Percentiles rank a stretch among this genome's conserved stretches.
These are phyloP conservation scores for Mrakia frigida DNA, from an alignment of 768 basidiomycete species.

Conservation along the genomic window DNA sequence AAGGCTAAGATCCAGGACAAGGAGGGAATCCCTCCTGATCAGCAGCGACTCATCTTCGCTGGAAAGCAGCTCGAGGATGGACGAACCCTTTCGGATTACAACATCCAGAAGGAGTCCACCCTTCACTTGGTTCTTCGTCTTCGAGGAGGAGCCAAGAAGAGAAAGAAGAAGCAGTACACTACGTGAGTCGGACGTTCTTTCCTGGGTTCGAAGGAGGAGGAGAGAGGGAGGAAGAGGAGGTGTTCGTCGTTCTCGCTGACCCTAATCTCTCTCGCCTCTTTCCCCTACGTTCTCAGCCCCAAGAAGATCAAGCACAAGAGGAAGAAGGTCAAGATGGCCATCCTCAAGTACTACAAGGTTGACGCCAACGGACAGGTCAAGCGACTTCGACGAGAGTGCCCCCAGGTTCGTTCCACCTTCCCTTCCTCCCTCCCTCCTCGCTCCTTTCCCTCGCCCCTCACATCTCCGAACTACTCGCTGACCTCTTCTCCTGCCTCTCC, in stretches of 20 bases:
- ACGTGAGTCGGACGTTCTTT: constrained; percentile 51
- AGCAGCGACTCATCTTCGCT: constrained; percentile 52
- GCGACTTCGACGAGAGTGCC: constrained; percentile 95
- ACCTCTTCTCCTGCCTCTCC: not conserved
- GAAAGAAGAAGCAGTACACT: constrained; percentile 99
- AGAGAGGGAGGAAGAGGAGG: not conserved
- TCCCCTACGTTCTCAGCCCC: too few species aligned
- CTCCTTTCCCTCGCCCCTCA: not conserved
- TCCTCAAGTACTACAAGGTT: constrained; percentile 99
- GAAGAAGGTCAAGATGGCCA: constrained; percentile 89
- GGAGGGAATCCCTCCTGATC: constrained; percentile 48
- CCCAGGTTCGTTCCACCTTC: constrained; percentile 45
- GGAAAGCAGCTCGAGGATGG: constrained; percentile 84
- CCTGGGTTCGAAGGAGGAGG: not conserved
- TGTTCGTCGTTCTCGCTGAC: constrained; percentile 24
- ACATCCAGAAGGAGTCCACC: constrained; percentile 84
- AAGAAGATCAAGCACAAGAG: constrained; percentile 99
- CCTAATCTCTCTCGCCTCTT: not conserved
- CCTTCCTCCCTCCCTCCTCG: not conserved
- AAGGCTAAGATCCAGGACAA: constrained; percentile 46
- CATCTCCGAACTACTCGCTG: not conserved
- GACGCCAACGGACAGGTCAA: constrained; percentile 99
- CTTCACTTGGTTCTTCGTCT: constrained; percentile 95
- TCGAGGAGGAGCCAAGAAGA: constrained; percentile 96
- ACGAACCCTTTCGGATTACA: constrained; percentile 56